These are phyloP conservation scores for Murraya koenigii DNA, from an alignment of 345 rosid species.

Conservation along the genomic window DNA sequence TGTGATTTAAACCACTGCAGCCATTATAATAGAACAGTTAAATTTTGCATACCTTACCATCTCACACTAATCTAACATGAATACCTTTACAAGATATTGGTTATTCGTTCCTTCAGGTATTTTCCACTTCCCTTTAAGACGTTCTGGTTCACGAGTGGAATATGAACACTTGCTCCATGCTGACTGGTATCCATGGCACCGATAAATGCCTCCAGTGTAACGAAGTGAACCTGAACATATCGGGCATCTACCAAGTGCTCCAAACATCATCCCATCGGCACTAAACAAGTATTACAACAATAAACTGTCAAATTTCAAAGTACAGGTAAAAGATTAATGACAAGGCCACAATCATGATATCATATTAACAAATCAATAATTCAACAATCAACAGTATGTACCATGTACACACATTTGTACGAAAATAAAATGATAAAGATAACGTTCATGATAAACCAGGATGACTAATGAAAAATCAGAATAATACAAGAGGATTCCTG, in stretches of 20 bases:
- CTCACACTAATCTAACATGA: not conserved
- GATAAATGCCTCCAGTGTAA: constrained; percentile 74
- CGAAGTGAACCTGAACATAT: constrained; percentile 69
- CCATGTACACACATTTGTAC: not conserved
- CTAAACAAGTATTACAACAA: constrained; percentile 36
- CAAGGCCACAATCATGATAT: not conserved
- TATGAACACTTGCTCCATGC: constrained; percentile 95
- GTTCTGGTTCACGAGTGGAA: constrained; percentile 70
- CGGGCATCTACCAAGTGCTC: constrained; percentile 72
- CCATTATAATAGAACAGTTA: constrained; percentile 18
- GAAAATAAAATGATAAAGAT: not conserved
- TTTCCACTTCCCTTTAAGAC: constrained; percentile 76
- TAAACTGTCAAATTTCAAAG: constrained; percentile 7
- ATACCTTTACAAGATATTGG: constrained; percentile 68
- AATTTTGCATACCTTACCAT: constrained; percentile 9
- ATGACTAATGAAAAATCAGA: not conserved
- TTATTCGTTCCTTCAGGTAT: constrained; percentile 66
- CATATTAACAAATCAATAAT: not conserved
- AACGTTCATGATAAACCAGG: not conserved
- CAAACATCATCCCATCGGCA: constrained; percentile 97
- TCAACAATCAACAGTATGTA: not conserved
- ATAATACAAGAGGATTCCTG: not conserved
- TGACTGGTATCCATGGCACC: constrained; percentile 68
- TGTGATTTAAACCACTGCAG: constrained; percentile 93
- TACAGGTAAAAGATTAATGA: not conserved